Evolutionary conservation across 306 rosid species (phyloP).

Genomic region (Citrullus colocynthis): DNA sequence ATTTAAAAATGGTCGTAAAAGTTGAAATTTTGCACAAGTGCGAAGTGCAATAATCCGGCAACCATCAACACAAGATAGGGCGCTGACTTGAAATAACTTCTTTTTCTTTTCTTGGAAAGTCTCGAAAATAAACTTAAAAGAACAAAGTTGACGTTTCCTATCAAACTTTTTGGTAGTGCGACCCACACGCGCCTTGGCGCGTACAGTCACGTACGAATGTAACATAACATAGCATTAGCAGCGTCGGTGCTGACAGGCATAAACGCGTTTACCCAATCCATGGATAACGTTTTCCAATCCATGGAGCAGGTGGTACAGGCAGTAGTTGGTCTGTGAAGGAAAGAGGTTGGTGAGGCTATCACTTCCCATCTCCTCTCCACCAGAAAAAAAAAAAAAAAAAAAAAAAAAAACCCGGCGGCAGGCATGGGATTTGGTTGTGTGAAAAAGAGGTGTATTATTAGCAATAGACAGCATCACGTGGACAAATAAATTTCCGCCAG

Average conservation of each 20-base stretch:
- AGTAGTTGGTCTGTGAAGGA: not conserved
- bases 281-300: not conserved
- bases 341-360: not conserved
- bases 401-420: not conserved
- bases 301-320: not conserved
- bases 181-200: not conserved
- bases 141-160: not conserved
- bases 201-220: not conserved
- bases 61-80: too few relatives aligned
- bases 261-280: conserved; percentile 1
- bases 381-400: not conserved
- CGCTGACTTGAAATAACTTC: too few relatives aligned
- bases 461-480: conserved; percentile 23
- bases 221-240: too few relatives aligned
- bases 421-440: conserved; percentile 20
- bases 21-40: too few relatives aligned
- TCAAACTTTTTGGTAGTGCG: not conserved
- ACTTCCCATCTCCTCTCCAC: not conserved
- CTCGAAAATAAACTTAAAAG: too few relatives aligned
- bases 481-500: not conserved
- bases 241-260: conserved; percentile 3
- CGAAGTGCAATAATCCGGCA: too few relatives aligned
- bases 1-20: too few relatives aligned
- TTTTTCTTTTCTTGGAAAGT: too few relatives aligned
- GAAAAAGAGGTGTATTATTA: not conserved